Percentiles rank a stretch among this genome's conserved stretches.
Conservation (phyloP, 225 moss, liverwort and hornwort species). For the Ulota crispa region DNA sequence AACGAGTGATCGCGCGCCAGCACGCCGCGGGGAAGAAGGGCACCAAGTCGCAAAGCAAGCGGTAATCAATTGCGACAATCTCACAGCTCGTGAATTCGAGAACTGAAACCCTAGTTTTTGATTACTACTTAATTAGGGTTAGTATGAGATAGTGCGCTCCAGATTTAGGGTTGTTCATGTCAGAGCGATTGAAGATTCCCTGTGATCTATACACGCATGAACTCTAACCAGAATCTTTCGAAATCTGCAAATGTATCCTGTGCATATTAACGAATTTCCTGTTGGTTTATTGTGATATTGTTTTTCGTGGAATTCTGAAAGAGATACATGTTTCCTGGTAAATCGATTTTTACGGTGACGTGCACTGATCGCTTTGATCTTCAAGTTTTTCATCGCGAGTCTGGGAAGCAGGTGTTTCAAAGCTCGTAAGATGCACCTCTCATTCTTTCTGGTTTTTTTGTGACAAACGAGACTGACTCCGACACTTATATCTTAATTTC, state of each 20-base stretch:
- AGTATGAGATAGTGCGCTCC: neutral
- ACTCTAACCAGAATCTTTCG: neutral
- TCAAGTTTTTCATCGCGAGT: neutral
- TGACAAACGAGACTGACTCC: neutral
- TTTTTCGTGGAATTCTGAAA: neutral
- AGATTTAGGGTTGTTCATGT: conserved; percentile 10
- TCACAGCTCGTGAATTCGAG: neutral
- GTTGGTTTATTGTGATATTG: neutral
- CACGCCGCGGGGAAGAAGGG: conserved; percentile 70
- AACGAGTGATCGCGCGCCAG: conserved; percentile 46
- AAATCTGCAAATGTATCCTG: neutral
- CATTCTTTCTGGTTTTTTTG: neutral
- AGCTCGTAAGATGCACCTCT: neutral
- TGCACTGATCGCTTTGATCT: neutral
- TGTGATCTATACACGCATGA: neutral
- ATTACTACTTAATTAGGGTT: neutral
- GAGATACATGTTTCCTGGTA: neutral
- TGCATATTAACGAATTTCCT: neutral
- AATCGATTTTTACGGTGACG: neutral
- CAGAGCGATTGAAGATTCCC: neutral
- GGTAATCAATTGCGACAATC: conserved; percentile 25
- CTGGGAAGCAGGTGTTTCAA: neutral
- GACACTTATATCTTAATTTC: neutral
- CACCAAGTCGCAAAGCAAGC: conserved; percentile 54
- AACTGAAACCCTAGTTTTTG: conserved; percentile 2